Evolutionary conservation across 352 stramenopile species (phyloP).

Genomic region (Globisporangium perplexum): DNA sequence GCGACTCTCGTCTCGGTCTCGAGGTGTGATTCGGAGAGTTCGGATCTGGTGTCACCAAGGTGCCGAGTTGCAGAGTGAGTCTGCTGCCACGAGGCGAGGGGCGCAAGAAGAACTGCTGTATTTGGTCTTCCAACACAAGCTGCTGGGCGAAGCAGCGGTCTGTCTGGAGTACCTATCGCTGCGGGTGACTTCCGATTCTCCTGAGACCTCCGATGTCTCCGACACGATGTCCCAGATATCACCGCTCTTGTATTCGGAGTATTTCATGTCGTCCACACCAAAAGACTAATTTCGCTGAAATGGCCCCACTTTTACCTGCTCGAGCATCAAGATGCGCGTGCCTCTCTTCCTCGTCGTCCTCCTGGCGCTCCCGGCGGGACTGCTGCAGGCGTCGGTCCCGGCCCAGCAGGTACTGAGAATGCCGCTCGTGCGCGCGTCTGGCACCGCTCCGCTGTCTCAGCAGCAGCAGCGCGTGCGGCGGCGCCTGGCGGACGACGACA

Average conservation of each 20-base stretch:
- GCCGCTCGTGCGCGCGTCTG: background rate
- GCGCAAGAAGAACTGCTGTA: too few species aligned
- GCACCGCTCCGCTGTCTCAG: background rate
- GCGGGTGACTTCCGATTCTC: too few species aligned
- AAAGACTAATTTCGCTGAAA: background rate
- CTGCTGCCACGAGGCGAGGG: too few species aligned
- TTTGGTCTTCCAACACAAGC: background rate
- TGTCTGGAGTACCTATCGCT: too few species aligned
- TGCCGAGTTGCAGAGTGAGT: background rate
- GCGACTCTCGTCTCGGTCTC: background rate
- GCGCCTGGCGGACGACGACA: background rate
- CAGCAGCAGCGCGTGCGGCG: conserved; percentile 1
- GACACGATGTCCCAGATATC: background rate
- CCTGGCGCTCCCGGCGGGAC: background rate
- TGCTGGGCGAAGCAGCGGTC: background rate
- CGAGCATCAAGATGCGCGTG: background rate
- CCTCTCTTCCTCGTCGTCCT: background rate
- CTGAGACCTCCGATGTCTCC: background rate
- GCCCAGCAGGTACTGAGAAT: background rate
- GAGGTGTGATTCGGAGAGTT: background rate
- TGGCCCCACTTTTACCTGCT: background rate
- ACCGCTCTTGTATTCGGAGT: background rate
- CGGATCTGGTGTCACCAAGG: background rate
- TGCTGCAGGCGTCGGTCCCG: background rate
- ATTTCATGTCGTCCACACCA: background rate